A percentile compares a stretch with the other conserved stretches of the same genome.
Evolutionary conservation across 768 basidiomycete genomes (phyloP).

Genomic region (Neoboletus magnificus): DNA sequence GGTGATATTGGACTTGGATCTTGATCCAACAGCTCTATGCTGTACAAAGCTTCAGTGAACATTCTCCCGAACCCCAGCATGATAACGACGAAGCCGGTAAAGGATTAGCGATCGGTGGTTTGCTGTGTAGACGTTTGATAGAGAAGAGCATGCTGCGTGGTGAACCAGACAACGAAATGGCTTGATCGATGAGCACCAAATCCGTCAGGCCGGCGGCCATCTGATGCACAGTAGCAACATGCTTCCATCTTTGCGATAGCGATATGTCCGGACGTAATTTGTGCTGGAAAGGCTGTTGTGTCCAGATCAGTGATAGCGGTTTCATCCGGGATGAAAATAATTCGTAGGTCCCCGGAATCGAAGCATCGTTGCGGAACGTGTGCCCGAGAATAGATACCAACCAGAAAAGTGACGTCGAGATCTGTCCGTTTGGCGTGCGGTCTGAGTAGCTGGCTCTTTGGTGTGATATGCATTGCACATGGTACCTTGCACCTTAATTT

Average conservation of each 20-base stretch:
- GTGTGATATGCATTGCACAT: background rate
- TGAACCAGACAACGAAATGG: no score
- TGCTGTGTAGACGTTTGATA: slow-evolving; percentile 15
- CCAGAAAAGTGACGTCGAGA: background rate
- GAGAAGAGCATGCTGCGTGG: slow-evolving; percentile 31
- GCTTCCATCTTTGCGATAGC: slow-evolving; percentile 34
- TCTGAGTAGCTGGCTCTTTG: background rate
- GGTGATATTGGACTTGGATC: slow-evolving; percentile 18
- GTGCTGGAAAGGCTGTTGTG: slow-evolving; percentile 27
- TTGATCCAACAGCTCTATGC: slow-evolving; percentile 36
- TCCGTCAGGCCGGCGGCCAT: slow-evolving; percentile 33
- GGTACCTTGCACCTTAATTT: background rate
- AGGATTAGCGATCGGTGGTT: background rate
- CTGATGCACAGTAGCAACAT: slow-evolving; percentile 44
- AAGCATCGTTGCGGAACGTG: slow-evolving; percentile 16
- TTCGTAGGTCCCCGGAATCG: slow-evolving; percentile 21
- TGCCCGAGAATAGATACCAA: background rate
- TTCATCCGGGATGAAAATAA: slow-evolving; percentile 21
- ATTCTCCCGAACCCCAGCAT: slow-evolving; percentile 30
- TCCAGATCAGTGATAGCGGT: slow-evolving; percentile 30
- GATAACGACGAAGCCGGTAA: slow-evolving; percentile 11
- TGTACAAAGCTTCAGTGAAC: slow-evolving; percentile 8
- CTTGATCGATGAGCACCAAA: slow-evolving; percentile 35
- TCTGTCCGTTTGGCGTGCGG: background rate
- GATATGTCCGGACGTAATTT: slow-evolving; percentile 24